A percentile compares a stretch with the other conserved stretches of the same genome.
Evolutionary conservation across 495 filamentous ascomycete species (phyloP).

Genomic region (Aspergillus olivimuriae): DNA sequence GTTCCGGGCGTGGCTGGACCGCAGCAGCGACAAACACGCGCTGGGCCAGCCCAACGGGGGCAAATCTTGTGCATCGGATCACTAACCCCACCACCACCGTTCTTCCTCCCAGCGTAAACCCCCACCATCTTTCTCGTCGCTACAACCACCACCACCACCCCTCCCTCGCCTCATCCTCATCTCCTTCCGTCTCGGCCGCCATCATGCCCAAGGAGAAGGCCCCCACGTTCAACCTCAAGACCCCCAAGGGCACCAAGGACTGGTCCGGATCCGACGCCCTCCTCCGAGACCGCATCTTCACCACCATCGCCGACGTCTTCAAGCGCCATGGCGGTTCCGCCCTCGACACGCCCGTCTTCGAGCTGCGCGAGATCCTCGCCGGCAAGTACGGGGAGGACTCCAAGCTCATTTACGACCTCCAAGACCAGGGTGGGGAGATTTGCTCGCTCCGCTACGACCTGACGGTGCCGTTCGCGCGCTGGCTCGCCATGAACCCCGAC

Average conservation of each 20-base stretch:
- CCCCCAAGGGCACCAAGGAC: slow-evolving; percentile 39
- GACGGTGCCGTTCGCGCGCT: slow-evolving; percentile 85
- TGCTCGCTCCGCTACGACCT: slow-evolving; percentile 85
- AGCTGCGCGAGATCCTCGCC: slow-evolving; percentile 69
- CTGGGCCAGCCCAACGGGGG: slow-evolving; percentile 12
- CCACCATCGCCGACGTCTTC: slow-evolving; percentile 75
- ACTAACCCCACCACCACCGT: slow-evolving; percentile 23
- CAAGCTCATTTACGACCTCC: slow-evolving; percentile 84
- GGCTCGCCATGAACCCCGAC: slow-evolving; percentile 75
- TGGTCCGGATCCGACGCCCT: slow-evolving; percentile 26
- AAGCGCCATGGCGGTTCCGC: slow-evolving; percentile 82
- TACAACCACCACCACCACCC: slow-evolving; percentile 30
- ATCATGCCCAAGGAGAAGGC: slow-evolving; percentile 32
- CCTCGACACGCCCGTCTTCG: slow-evolving; percentile 81
- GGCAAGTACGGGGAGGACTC: slow-evolving; percentile 92
- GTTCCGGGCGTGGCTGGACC: too few species aligned
- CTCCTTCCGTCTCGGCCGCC: slow-evolving; percentile 21
- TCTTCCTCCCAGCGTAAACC: slow-evolving; percentile 13
- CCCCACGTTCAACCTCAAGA: slow-evolving; percentile 37
- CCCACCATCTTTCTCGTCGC: too few species aligned
- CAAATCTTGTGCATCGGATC: slow-evolving; percentile 17
- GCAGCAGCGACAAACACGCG: too few species aligned
- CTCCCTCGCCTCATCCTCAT: slow-evolving; percentile 21
- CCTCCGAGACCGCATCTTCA: slow-evolving; percentile 75
- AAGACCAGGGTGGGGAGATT: slow-evolving; percentile 79